Conservation (phyloP, 768 basidiomycete species). For the Austroboletus festivus region DNA sequence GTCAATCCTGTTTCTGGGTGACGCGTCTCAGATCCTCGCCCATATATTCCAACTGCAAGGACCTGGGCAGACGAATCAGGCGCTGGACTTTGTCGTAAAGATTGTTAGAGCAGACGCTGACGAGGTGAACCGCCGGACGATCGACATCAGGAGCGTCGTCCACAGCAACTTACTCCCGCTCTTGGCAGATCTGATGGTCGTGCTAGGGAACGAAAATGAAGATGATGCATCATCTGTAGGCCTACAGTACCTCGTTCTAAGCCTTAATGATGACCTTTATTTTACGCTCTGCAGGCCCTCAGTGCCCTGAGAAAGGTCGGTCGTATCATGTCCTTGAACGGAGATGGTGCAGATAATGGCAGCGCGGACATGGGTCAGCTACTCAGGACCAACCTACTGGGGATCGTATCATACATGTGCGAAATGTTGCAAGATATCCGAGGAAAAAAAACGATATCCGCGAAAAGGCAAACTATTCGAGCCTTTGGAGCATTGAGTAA, state of each 20-base stretch:
- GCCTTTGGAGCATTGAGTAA: constrained; percentile 72
- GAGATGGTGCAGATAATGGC: constrained; percentile 26
- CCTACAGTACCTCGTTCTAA: background rate
- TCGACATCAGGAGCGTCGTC: constrained; percentile 50
- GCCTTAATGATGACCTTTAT: constrained; percentile 35
- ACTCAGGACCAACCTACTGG: constrained; percentile 75
- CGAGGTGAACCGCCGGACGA: constrained; percentile 30
- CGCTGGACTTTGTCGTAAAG: constrained; percentile 58
- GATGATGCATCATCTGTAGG: constrained; percentile 45
- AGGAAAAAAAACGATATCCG: constrained; percentile 64
- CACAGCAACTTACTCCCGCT: constrained; percentile 66
- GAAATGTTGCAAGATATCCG: constrained; percentile 83
- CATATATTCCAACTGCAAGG: constrained; percentile 60
- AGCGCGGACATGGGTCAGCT: constrained; percentile 50
- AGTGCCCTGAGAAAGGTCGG: constrained; percentile 46
- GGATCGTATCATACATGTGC: constrained; percentile 79
- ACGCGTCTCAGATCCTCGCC: constrained; percentile 60
- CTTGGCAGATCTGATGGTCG: constrained; percentile 71
- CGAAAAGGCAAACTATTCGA: constrained; percentile 76
- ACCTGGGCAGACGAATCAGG: constrained; percentile 53
- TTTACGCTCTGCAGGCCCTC: constrained; percentile 41
- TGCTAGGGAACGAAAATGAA: constrained; percentile 67
- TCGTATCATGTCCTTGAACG: constrained; percentile 25
- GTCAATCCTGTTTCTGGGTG: constrained; percentile 52
- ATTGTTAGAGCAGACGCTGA: constrained; percentile 49